These are phyloP conservation scores for Dothistroma pini DNA, from an alignment of 2,329 filamentous ascomycete species.

Conservation along the genomic window DNA sequence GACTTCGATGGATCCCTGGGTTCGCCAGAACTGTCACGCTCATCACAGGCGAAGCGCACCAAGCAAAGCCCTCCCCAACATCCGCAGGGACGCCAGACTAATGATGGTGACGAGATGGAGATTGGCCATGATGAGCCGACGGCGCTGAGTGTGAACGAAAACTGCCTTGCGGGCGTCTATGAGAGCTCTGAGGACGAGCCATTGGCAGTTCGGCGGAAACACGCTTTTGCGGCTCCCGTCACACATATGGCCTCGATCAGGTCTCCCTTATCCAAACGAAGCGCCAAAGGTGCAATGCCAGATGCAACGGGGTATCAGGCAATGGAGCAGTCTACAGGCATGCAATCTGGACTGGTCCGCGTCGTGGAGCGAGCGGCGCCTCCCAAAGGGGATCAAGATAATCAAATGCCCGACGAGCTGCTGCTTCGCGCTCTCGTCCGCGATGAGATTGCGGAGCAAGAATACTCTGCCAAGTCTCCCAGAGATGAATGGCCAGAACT, in stretches of 20 bases:
- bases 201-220: background rate
- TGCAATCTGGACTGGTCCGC: background rate
- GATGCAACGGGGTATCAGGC: background rate
- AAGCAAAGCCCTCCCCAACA: background rate
- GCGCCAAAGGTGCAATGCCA: background rate
- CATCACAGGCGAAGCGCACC: background rate
- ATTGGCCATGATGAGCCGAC: background rate
- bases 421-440: background rate
- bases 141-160: background rate
- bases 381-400: background rate
- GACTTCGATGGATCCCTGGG: background rate
- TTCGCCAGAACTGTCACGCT: background rate
- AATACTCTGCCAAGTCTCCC: background rate
- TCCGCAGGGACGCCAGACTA: background rate
- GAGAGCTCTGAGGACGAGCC: slow-evolving; percentile 8
- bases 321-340: background rate
- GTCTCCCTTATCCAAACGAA: background rate
- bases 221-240: background rate
- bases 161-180: background rate
- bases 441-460: background rate
- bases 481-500: slow-evolving; percentile 24
- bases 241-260: background rate
- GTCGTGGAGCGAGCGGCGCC: background rate
- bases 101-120: background rate
- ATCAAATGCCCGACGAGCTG: background rate